Conservation (phyloP, 202 grass and related monocot species). For the Hordeum pubiflorum region DNA sequence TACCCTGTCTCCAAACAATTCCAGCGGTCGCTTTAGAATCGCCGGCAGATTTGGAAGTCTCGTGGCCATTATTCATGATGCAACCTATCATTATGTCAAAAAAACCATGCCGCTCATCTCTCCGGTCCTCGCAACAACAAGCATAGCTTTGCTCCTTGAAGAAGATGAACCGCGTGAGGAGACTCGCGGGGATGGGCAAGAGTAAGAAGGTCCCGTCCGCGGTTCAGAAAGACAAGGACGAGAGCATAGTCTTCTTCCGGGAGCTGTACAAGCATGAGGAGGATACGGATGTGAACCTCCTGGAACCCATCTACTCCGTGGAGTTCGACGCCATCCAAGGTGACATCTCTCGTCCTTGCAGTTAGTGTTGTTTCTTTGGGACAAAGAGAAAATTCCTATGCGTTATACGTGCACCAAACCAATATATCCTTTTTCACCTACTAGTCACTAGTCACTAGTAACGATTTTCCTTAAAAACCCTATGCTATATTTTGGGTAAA, state of each 20-base stretch:
- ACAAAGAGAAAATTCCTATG: too few relatives aligned
- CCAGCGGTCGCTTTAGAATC: slow-evolving; percentile 24
- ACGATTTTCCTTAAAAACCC: neutral
- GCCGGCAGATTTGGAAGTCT: slow-evolving; percentile 30
- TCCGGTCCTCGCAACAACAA: neutral
- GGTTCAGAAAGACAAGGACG: slow-evolving; percentile 39
- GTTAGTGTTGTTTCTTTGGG: too few relatives aligned
- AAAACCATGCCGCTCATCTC: neutral
- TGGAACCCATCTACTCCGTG: slow-evolving; percentile 38
- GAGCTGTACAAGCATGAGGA: slow-evolving; percentile 47
- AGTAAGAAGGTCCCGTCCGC: slow-evolving; percentile 5
- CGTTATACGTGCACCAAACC: too few relatives aligned
- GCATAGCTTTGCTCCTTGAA: neutral
- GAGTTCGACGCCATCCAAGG: slow-evolving; percentile 49
- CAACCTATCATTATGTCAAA: neutral
- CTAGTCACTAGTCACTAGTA: too few relatives aligned
- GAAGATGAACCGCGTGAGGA: slow-evolving; percentile 38
- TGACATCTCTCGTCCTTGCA: neutral
- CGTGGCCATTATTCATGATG: slow-evolving; percentile 1
- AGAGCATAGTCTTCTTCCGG: slow-evolving; percentile 50
- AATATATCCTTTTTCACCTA: too few relatives aligned
- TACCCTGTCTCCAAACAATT: neutral
- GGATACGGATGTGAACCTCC: slow-evolving; percentile 39
- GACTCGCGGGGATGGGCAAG: slow-evolving; percentile 25
- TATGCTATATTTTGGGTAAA: neutral